Conservation (phyloP, 352 stramenopile species). For the Plasmopara viticola region DNA sequence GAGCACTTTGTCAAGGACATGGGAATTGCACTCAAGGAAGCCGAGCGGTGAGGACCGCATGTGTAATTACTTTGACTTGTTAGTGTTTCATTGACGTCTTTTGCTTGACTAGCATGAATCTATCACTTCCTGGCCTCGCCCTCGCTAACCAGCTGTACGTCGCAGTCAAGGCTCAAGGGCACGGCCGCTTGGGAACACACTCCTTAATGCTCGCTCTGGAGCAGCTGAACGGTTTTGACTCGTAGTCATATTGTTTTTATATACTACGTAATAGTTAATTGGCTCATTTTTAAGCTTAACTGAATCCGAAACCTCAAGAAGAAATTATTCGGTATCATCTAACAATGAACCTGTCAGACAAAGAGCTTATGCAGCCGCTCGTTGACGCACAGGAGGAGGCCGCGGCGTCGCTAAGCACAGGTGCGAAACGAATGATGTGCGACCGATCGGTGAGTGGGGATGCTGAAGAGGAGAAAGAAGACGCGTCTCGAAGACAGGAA, state of each 20-base stretch:
- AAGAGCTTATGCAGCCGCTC: conserved; percentile 73
- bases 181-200: conserved; percentile 80
- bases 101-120: conserved; percentile 59
- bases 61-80: background rate
- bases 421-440: conserved; percentile 14
- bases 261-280: too few relatives aligned
- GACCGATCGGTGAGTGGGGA: conserved; percentile 19
- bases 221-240: conserved; percentile 62
- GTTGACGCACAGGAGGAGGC: conserved; percentile 24
- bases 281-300: background rate
- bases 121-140: conserved; percentile 78
- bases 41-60: conserved; percentile 33
- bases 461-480: conserved; percentile 62
- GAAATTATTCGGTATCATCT: conserved; percentile 3
- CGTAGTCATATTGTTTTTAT: background rate
- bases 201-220: conserved; percentile 84
- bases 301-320: background rate
- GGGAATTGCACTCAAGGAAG: conserved; percentile 86
- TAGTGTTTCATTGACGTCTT: background rate
- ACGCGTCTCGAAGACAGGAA: conserved; percentile 12
- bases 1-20: conserved; percentile 90
- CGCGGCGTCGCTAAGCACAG: conserved; percentile 7
- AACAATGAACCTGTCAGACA: conserved; percentile 61
- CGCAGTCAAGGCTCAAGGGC: conserved; percentile 78
- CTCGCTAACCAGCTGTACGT: conserved; percentile 87